Conservation (phyloP, 2,329 filamentous ascomycete species). For the Epichloe sp. region DNA sequence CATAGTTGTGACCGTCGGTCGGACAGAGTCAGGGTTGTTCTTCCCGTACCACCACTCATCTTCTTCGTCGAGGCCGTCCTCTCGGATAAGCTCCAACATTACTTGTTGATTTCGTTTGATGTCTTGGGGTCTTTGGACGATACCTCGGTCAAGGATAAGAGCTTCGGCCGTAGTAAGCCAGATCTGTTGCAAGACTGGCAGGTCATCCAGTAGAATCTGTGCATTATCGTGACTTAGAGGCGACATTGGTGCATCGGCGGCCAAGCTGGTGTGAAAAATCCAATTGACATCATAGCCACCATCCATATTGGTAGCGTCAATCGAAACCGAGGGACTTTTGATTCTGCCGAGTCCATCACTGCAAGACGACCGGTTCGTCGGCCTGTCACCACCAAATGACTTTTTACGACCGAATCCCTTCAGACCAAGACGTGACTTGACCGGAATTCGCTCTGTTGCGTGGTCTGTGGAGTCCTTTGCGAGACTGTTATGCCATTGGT, state of each 20-base stretch:
- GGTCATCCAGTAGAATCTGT: constrained; percentile 36
- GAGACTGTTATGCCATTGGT: constrained; percentile 44
- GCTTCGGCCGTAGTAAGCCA: constrained; percentile 52
- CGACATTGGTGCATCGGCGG: constrained; percentile 50
- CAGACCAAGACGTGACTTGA: constrained; percentile 39
- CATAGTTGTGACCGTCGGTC: constrained; percentile 35
- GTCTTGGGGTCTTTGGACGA: constrained; percentile 43
- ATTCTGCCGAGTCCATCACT: constrained; percentile 13
- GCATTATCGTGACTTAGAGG: constrained; percentile 37
- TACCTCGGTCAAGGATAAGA: constrained; percentile 43
- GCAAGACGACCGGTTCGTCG: constrained; percentile 10
- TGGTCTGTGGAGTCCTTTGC: constrained; percentile 33
- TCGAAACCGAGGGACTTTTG: constrained; percentile 17
- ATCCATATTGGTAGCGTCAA: constrained; percentile 17
- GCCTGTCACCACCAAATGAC: constrained; percentile 24
- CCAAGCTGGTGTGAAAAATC: constrained; percentile 45
- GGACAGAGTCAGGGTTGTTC: constrained; percentile 38
- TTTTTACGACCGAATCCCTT: constrained; percentile 46
- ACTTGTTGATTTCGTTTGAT: constrained; percentile 52
- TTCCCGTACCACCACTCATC: constrained; percentile 52
- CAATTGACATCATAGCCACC: constrained; percentile 22
- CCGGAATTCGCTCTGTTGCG: constrained; percentile 21
- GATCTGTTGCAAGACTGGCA: constrained; percentile 45
- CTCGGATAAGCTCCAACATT: constrained; percentile 50
- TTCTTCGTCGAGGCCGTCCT: constrained; percentile 44